Evolutionary conservation across 305 asterid genomes (phyloP).

Genomic region (Solanum hybrid): DNA sequence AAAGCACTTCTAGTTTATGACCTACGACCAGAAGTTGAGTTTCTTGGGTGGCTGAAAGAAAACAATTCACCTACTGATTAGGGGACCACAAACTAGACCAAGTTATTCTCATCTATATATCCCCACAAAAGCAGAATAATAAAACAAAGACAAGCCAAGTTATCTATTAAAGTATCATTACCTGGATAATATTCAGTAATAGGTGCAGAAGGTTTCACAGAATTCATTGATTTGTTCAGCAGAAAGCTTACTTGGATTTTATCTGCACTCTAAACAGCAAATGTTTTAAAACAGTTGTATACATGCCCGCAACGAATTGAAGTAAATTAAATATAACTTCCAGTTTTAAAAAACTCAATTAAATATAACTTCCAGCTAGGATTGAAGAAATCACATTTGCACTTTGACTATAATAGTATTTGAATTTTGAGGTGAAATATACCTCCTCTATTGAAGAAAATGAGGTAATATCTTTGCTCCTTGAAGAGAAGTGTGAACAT

Average conservation of each 20-base stretch:
- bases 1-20: constrained; percentile 67
- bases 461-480: constrained; percentile 24
- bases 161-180: constrained; percentile 13
- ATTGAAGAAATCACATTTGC: not conserved
- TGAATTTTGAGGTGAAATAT: constrained; percentile 3
- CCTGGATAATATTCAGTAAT: constrained; percentile 88
- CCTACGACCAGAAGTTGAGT: constrained; percentile 55
- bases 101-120: not conserved
- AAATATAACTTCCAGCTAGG: not conserved
- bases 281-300: constrained; percentile 15
- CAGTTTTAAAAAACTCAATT: not conserved
- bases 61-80: constrained; percentile 12
- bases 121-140: not conserved
- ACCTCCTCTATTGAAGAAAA: constrained; percentile 72
- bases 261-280: constrained; percentile 60
- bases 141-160: not conserved
- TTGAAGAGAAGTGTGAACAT: constrained; percentile 53
- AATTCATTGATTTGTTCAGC: constrained; percentile 61
- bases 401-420: not conserved
- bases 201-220: constrained; percentile 55
- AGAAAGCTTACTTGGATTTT: constrained; percentile 60
- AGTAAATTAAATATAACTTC: not conserved
- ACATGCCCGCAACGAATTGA: constrained; percentile 6
- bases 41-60: constrained; percentile 51
- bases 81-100: constrained; percentile 2